phyloP scores from a whole-genome alignment of 176 grass and related monocot species.

The Oryza nivara region DNA sequence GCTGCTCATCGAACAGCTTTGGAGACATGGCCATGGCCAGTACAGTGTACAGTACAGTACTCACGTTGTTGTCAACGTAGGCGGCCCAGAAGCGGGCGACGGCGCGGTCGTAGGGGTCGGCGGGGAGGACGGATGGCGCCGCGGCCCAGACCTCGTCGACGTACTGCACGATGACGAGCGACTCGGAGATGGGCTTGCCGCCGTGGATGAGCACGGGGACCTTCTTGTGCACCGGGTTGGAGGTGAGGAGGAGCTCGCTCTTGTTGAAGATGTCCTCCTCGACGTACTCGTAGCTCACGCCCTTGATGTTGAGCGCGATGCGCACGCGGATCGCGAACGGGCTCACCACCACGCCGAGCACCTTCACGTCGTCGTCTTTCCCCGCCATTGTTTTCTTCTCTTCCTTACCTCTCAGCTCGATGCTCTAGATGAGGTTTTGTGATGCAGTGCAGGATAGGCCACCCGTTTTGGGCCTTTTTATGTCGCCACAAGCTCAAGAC shows the following conservation, averaged over 20 bases:
- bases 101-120: background rate
- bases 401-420: background rate
- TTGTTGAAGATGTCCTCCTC: slow-evolving; percentile 28
- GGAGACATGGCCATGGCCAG: too few relatives aligned
- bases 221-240: slow-evolving; percentile 72
- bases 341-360: slow-evolving; percentile 28
- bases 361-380: slow-evolving; percentile 15
- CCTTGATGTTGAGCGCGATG: slow-evolving; percentile 30
- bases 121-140: background rate
- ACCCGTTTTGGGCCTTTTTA: background rate
- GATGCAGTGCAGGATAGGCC: background rate
- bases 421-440: background rate
- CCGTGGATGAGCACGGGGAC: slow-evolving; percentile 66
- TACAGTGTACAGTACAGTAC: background rate
- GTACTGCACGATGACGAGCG: slow-evolving; percentile 61
- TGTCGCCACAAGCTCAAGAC: background rate
- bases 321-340: slow-evolving; percentile 21
- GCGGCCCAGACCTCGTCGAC: slow-evolving; percentile 56
- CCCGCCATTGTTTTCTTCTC: slow-evolving; percentile 3
- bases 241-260: slow-evolving; percentile 52
- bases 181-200: slow-evolving; percentile 52
- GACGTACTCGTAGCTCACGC: slow-evolving; percentile 11
- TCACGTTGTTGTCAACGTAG: background rate
- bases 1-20: background rate
- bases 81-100: background rate